A percentile compares a stretch with the other conserved stretches of the same genome.
phyloP scores from a whole-genome alignment of 805 yeast species.

The Candida dajiaensis region DNA sequence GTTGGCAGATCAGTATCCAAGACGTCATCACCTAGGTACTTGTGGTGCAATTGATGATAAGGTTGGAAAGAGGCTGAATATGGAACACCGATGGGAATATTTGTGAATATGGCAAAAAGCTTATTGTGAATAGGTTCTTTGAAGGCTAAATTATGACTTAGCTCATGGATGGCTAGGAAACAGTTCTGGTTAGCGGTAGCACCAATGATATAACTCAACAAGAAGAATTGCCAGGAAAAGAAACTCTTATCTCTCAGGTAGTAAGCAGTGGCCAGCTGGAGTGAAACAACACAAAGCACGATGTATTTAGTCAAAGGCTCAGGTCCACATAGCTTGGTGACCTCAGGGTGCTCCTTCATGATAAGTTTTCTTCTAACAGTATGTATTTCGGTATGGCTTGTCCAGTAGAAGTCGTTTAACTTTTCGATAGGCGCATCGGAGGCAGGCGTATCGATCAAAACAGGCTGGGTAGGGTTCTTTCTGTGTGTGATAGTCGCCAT shows the following conservation, averaged over 20 bases:
- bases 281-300: conserved; percentile 52
- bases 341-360: conserved; percentile 70
- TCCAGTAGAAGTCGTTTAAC: conserved; percentile 74
- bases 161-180: conserved; percentile 84
- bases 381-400: conserved; percentile 78
- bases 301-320: conserved; percentile 84
- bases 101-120: conserved; percentile 68
- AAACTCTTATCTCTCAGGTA: conserved; percentile 50
- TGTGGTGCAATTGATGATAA: conserved; percentile 88
- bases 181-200: conserved; percentile 83
- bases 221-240: conserved; percentile 46
- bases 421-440: conserved; percentile 26
- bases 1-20: conserved; percentile 91
- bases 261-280: conserved; percentile 67
- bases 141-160: conserved; percentile 80
- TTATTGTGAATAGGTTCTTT: conserved; percentile 73
- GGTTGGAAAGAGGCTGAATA: conserved; percentile 83
- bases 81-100: conserved; percentile 86
- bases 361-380: conserved; percentile 66
- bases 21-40: conserved; percentile 77
- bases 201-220: conserved; percentile 71
- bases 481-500: conserved; percentile 26
- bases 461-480: conserved; percentile 19
- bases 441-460: conserved; percentile 27
- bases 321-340: conserved; percentile 73